These are phyloP conservation scores for Inonotus hispidus DNA, from an alignment of 1,284 basidiomycete genomes.

Conservation along the genomic window DNA sequence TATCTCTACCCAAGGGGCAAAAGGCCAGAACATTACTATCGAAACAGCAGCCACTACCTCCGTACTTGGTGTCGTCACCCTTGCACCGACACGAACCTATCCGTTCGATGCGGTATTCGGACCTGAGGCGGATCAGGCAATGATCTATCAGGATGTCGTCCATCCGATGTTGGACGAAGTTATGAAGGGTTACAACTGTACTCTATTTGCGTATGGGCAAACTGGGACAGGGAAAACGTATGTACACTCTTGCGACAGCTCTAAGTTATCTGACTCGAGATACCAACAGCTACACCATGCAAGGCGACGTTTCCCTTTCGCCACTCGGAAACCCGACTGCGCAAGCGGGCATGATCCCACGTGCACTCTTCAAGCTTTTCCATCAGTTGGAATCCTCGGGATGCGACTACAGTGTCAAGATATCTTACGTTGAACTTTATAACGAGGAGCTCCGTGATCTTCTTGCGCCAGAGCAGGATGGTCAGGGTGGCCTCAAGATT, in stretches of 20 bases:
- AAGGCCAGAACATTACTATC: slow-evolving; percentile 71
- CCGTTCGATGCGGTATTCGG: slow-evolving; percentile 94
- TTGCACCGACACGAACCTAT: slow-evolving; percentile 76
- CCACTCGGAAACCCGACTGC: slow-evolving; percentile 84
- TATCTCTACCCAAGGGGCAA: slow-evolving; percentile 67
- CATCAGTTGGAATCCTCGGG: slow-evolving; percentile 75
- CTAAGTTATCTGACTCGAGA: slow-evolving; percentile 6
- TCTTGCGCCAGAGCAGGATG: slow-evolving; percentile 63
- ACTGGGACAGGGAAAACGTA: slow-evolving; percentile 99
- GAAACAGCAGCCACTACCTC: slow-evolving; percentile 65
- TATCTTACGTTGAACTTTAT: slow-evolving; percentile 97
- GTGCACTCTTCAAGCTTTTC: slow-evolving; percentile 90
- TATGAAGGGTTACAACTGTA: slow-evolving; percentile 94
- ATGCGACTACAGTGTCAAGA: slow-evolving; percentile 88
- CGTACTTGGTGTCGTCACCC: slow-evolving; percentile 59
- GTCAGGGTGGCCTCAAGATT: slow-evolving; percentile 69
- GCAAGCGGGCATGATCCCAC: slow-evolving; percentile 96
- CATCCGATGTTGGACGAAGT: slow-evolving; percentile 92
- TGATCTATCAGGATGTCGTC: slow-evolving; percentile 94
- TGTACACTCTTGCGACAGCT: slow-evolving; percentile 30
- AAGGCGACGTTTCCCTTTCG: slow-evolving; percentile 80
- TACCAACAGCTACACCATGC: slow-evolving; percentile 81
- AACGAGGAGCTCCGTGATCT: slow-evolving; percentile 99
- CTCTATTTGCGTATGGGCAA: slow-evolving; percentile 97
- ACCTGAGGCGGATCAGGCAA: slow-evolving; percentile 93